Conservation (phyloP, 306 rosid genomes). For the Cicer cuneatum region DNA sequence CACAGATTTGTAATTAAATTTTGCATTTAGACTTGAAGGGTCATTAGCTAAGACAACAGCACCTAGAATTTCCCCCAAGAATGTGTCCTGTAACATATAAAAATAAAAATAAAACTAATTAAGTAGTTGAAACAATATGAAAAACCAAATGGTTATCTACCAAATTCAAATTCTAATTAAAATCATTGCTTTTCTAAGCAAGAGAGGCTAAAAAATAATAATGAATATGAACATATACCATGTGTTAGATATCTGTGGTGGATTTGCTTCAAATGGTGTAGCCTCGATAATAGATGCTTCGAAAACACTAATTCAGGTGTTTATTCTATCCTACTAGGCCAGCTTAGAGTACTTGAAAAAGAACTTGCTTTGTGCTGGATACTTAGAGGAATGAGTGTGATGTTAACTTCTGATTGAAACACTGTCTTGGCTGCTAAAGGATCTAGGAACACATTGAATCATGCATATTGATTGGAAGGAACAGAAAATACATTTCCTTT, state of each 20-base stretch:
- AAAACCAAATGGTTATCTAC: conserved; percentile 14
- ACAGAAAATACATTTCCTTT: conserved; percentile 76
- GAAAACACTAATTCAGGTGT: conserved; percentile 73
- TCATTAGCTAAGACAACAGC: conserved; percentile 55
- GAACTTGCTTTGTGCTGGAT: conserved; percentile 65
- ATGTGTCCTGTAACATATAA: conserved; percentile 61
- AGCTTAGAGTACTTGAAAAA: conserved; percentile 48
- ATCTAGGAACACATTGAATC: conserved; percentile 84
- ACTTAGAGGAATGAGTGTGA: conserved; percentile 75
- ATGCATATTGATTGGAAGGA: conserved; percentile 77
- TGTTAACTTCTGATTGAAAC: conserved; percentile 60
- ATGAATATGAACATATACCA: conserved; percentile 57
- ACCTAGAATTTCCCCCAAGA: conserved; percentile 83
- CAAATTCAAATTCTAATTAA: no score
- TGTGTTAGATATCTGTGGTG: conserved; percentile 70
- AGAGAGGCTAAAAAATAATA: conserved; percentile 1
- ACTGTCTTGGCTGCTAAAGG: conserved; percentile 80
- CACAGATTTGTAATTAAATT: conserved; percentile 51
- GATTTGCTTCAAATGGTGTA: conserved; percentile 55
- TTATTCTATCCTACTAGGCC: conserved; percentile 38
- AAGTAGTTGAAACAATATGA: conserved; percentile 16
- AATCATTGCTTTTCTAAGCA: no score
- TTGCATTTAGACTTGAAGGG: conserved; percentile 41
- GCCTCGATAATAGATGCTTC: conserved; percentile 54
- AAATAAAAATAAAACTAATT: background rate